Evolutionary conservation across 352 stramenopile species (phyloP).

Genomic region (Pythium rhizo-oryzae): DNA sequence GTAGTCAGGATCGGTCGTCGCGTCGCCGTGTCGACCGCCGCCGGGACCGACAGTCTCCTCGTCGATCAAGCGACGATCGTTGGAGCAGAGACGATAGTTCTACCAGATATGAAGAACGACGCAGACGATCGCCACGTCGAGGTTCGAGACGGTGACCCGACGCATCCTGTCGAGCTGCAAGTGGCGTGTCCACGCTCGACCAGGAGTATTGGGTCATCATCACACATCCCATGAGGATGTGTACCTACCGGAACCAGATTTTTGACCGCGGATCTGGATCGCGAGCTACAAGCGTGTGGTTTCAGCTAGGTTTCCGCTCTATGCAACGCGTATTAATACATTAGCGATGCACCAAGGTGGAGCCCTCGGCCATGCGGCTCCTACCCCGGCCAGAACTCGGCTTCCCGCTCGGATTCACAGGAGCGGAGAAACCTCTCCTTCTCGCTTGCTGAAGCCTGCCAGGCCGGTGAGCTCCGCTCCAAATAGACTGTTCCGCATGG

Average conservation of each 20-base stretch:
- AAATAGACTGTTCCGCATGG: conserved; percentile 1
- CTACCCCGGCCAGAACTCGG: not conserved
- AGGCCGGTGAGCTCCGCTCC: not conserved
- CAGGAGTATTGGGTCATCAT: no score
- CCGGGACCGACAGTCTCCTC: not conserved
- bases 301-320: not conserved
- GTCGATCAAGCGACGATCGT: no score
- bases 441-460: not conserved
- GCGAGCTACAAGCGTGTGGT: not conserved
- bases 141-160: no score
- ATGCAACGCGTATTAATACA: conserved; percentile 6
- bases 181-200: no score
- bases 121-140: no score
- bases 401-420: not conserved
- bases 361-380: not conserved
- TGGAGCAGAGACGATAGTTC: no score
- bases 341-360: not conserved
- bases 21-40: not conserved
- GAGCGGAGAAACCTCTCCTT: not conserved
- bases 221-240: no score
- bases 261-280: not conserved
- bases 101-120: no score
- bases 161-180: no score
- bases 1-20: conserved; percentile 6
- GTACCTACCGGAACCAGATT: not conserved